Evolutionary conservation across 805 yeast genomes (phyloP).

Genomic region (Clavispora santaluciae): DNA sequence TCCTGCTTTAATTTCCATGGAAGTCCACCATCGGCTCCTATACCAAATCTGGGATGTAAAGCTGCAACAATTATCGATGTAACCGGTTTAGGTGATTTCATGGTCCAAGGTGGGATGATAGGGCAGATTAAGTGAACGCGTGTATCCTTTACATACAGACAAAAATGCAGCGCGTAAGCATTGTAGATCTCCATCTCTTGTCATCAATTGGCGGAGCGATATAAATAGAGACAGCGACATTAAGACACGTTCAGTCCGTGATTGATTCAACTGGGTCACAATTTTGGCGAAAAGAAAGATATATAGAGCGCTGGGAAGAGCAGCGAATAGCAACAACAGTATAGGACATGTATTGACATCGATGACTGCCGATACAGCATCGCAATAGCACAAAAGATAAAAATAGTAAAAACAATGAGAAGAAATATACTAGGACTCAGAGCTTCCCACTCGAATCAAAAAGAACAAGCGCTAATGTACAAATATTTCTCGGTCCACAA

Average conservation of each 20-base stretch:
- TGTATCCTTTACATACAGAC: background rate
- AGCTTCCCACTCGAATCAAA: background rate
- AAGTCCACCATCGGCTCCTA: conserved; percentile 72
- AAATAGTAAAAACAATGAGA: conserved; percentile 1
- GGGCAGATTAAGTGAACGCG: background rate
- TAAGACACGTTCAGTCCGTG: too few species aligned
- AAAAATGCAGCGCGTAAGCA: background rate
- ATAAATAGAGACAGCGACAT: too few species aligned
- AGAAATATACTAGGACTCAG: background rate
- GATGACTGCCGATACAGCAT: background rate
- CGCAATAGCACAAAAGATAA: conserved; percentile 1
- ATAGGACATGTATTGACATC: background rate
- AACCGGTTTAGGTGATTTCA: conserved; percentile 13
- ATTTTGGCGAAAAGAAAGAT: too few species aligned
- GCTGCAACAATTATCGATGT: conserved; percentile 76
- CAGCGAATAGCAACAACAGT: too few species aligned
- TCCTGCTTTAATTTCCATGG: conserved; percentile 89
- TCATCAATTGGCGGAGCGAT: too few species aligned
- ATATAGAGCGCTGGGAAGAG: too few species aligned
- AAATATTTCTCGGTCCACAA: conserved; percentile 2
- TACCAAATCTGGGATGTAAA: conserved; percentile 71
- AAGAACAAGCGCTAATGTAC: conserved; percentile 10
- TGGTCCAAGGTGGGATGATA: background rate
- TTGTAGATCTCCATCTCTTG: too few species aligned
- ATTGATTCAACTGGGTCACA: too few species aligned